A percentile compares a stretch with the other conserved stretches of the same genome.
Evolutionary conservation across 106 monocot species (phyloP).

Genomic region (Allium cepa): DNA sequence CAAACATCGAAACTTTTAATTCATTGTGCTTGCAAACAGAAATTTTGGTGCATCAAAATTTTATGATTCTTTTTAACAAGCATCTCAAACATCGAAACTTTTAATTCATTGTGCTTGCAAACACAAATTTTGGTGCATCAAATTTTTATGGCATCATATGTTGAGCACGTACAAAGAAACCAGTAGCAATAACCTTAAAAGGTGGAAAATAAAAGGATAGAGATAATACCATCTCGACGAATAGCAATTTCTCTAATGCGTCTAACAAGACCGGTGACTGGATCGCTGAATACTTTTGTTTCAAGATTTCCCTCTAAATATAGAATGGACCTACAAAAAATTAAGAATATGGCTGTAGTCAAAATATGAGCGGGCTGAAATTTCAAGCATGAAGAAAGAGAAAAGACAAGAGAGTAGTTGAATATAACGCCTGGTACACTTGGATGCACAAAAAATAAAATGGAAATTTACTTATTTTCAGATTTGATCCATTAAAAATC

Average conservation of each 20-base stretch:
- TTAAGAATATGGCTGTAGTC: not conserved
- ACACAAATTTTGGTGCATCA: not conserved
- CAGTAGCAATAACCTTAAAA: not conserved
- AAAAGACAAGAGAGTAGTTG: not conserved
- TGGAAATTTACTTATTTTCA: too few species aligned
- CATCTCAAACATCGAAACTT: not conserved
- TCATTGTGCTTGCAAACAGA: not conserved
- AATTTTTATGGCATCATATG: not conserved
- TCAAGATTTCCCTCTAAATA: slow-evolving; percentile 86
- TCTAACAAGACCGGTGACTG: slow-evolving; percentile 65
- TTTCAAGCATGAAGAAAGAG: not conserved
- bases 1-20: not conserved
- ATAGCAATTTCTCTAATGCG: slow-evolving; percentile 83
- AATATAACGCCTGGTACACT: too few species aligned
- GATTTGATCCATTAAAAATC: too few species aligned
- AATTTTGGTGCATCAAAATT: not conserved
- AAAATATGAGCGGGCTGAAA: not conserved
- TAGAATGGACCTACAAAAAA: slow-evolving; percentile 35
- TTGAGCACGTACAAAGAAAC: not conserved
- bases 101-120: not conserved
- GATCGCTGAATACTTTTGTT: slow-evolving; percentile 78
- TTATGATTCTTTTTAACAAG: too few species aligned
- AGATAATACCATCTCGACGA: slow-evolving; percentile 57
- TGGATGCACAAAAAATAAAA: too few species aligned
- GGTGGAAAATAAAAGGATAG: not conserved